Base-by-base conservation (phyloP, 2,329 filamentous ascomycete species). In the Botryosphaeria dothidea region DNA sequence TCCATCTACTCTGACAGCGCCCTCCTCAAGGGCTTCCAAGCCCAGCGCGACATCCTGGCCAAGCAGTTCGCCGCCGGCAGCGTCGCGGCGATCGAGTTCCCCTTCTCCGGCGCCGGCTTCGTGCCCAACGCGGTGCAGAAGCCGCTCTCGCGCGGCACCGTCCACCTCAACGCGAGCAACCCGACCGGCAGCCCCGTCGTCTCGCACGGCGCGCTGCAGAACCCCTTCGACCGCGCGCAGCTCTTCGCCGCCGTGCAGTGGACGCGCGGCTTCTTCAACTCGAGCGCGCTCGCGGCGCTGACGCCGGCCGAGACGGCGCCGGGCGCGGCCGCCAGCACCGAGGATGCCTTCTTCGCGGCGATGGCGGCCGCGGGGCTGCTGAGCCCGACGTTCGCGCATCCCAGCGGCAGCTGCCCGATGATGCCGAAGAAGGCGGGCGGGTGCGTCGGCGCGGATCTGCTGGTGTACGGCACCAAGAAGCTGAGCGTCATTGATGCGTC, bases 51-150 rank as follows among this genome's bases (percentile, higher is more conserved):
- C 4, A 52, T 64, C 31, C 23, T 66, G 1, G 49, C 49, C 9
- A 9, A 41, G 19, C 41, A 64, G 23, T 58, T 57, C 43, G 19
- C n/a, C 6, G 70, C 60, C 34, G 45, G 70, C 23, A 66, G 72
- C 34, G 71, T 73, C 13, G 72, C 67, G 4, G 67, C 75, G 17
- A 70, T 71, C 19, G 74, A 75, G 25, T 68, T 69, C 19, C 69
- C 69, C 7, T 67, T 75, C 5, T 84, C 83, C 41, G 83, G 76
- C 29, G 82, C 75, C 4, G 79, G 77, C 3, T 73, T 74, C 19
- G 41, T 60, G 3, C 56, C 56, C 11, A 60, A 60, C 41, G 56
- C 56, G 11, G 11, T 60, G 4, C 56, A 60, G n/a, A 60, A 60
- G 41, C 56, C 56, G 1, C 73, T 74, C 1, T 73, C 70, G 15